Base-by-base conservation (phyloP, 2,329 filamentous ascomycete genomes). In the Penicillium paneum region DNA sequence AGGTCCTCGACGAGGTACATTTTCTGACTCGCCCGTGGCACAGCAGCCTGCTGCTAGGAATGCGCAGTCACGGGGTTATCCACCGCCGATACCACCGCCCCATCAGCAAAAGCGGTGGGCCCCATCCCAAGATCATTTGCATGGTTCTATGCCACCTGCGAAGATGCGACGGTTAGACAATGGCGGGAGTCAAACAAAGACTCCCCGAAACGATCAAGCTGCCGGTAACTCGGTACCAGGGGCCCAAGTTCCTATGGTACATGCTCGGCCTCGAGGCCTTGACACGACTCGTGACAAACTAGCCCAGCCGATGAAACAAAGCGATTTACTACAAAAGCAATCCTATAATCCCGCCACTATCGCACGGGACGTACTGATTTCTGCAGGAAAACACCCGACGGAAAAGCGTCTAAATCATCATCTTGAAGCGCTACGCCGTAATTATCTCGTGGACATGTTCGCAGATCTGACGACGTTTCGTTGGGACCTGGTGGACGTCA, bases 291-390 rank as follows among this genome's bases (percentile, higher is more conserved):
- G 72, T 57, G 5, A 59, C 50, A 65, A 72, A 42, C 63, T 80
- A 34, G 76, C 80, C 4, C 73, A 79, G 57, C 72, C 74, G 0
- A 64, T 85, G 15, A 65, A 72, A 3, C 62, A 64, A 46, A 57
- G 59, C 24, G 69, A 78, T 46, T 71, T 73, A 3, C 56, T 73
- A 5, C 55, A 76, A 26, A 80, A 80, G 56, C 76, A 76, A 6
- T 76, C 70, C 15, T 88, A 88, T 64, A 78, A 87, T 63, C 77
- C 81, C 1, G 76, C 78, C 41, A 87, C 83, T 0, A 85, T 88
- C 56, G 85, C 84, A 5, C 74, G 83, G 47, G 84, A 87, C 65
- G 77, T 89, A 7, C 72, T 88, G 11, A 78, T 87, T 46, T 81
- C 83, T 15, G 77, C 83, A 12, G 83, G 83, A 15, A 79, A 81